phyloP scores from a whole-genome alignment of 148 eudicot species.

The Chenopodium berlandieri region DNA sequence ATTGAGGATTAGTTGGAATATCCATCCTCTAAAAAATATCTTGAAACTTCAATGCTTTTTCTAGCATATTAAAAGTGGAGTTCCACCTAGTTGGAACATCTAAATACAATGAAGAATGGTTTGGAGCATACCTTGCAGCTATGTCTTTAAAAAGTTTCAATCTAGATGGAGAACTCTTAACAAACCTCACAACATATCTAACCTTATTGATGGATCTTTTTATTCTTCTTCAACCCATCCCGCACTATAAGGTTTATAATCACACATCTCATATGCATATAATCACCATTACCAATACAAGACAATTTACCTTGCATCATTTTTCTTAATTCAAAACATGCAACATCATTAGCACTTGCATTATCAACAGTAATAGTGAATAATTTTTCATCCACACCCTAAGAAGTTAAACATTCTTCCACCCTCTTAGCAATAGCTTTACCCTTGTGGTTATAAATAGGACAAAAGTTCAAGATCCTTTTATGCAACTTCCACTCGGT shows the following conservation, averaged over 20 bases:
- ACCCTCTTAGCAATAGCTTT: no score
- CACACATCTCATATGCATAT: background rate
- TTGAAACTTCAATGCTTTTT: background rate
- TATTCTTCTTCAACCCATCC: background rate
- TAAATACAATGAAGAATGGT: background rate
- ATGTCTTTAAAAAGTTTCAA: background rate
- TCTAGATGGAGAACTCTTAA: background rate
- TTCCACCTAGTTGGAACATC: conserved; percentile 9
- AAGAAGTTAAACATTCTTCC: no score
- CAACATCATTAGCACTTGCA: background rate
- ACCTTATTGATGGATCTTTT: conserved; percentile 11
- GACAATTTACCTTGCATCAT: background rate
- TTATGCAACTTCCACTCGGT: background rate
- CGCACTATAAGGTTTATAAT: background rate
- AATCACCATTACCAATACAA: background rate
- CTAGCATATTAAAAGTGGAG: background rate
- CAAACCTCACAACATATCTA: conserved; percentile 8
- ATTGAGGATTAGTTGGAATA: background rate
- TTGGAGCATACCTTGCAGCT: background rate
- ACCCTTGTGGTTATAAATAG: background rate
- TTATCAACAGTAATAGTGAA: background rate
- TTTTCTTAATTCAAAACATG: background rate
- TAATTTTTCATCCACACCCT: background rate
- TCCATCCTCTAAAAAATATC: conserved; percentile 6
- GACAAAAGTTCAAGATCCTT: no score